phyloP scores from a whole-genome alignment of 1,284 basidiomycete species.

The Macrocybe sp. region DNA sequence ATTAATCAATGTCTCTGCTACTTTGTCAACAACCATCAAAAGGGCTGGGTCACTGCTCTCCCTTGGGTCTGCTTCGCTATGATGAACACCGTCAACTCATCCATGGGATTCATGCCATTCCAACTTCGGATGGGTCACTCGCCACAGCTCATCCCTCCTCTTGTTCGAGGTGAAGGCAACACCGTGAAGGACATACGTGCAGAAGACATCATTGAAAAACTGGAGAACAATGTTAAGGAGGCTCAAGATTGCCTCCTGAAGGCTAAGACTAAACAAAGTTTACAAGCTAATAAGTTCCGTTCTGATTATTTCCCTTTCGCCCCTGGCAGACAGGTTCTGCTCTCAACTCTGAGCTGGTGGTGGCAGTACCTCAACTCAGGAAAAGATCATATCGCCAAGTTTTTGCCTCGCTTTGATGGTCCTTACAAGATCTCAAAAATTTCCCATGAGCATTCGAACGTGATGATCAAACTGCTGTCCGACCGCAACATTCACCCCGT shows the following conservation, averaged over 20 bases:
- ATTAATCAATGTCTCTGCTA: constrained; percentile 14
- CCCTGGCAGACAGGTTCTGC: constrained; percentile 6
- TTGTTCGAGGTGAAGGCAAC: constrained; percentile 5
- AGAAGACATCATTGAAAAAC: constrained; percentile 2
- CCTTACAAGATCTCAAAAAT: constrained; percentile 7
- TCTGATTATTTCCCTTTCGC: constrained; percentile 6
- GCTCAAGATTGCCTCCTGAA: constrained; percentile 17
- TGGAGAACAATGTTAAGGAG: constrained; percentile 10
- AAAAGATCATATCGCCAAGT: no score
- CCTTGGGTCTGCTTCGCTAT: constrained; percentile 32
- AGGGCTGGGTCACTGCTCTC: constrained; percentile 21
- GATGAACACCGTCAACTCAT: constrained; percentile 29
- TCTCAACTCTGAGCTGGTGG: constrained; percentile 19
- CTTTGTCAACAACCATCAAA: constrained; percentile 12
- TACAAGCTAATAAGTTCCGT: constrained; percentile 14
- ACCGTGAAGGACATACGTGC: background rate
- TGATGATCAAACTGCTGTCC: constrained; percentile 16
- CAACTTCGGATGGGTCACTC: constrained; percentile 20
- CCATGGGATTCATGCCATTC: constrained; percentile 32
- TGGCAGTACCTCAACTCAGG: constrained; percentile 17
- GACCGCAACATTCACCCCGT: constrained; percentile 1
- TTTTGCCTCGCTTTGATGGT: no score
- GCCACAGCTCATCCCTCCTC: constrained; percentile 21
- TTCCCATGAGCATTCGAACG: constrained; percentile 16
- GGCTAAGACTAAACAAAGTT: constrained; percentile 17